Evolutionary conservation across 2,329 filamentous ascomycete species (phyloP).

Genomic region (Chlorencoelia australis): DNA sequence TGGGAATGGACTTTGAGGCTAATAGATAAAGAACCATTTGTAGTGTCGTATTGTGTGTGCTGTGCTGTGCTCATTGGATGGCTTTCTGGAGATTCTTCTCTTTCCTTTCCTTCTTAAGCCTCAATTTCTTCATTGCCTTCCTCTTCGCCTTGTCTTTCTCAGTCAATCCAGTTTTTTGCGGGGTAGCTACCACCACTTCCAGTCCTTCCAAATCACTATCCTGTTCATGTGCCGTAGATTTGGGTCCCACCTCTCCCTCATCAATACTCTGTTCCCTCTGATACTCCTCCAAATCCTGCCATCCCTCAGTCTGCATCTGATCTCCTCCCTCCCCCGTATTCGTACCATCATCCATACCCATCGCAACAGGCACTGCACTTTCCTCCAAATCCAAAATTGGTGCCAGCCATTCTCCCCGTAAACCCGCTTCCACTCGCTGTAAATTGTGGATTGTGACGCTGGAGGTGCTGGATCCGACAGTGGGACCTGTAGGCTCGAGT

Average conservation of each 20-base stretch:
- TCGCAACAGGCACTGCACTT: constrained; percentile 13
- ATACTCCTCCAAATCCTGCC: constrained; percentile 29
- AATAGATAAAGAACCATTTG: too few relatives aligned
- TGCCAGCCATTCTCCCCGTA: constrained; percentile 40
- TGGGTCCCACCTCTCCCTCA: constrained; percentile 17
- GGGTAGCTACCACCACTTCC: constrained; percentile 25
- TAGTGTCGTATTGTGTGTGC: too few relatives aligned
- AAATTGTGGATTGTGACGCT: constrained; percentile 42
- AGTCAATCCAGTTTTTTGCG: constrained; percentile 20
- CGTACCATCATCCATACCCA: constrained; percentile 19
- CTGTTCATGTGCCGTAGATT: constrained; percentile 21
- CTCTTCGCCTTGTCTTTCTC: constrained; percentile 23
- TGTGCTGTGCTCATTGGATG: constrained; percentile 11
- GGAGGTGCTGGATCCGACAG: constrained; percentile 18
- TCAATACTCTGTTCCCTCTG: constrained; percentile 26
- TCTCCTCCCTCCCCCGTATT: constrained; percentile 19
- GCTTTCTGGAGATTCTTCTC: constrained; percentile 46
- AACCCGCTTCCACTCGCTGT: constrained; percentile 39
- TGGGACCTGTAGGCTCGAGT: constrained; percentile 25
- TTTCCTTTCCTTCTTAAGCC: constrained; percentile 47
- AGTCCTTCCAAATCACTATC: constrained; percentile 31
- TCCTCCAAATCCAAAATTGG: constrained; percentile 31
- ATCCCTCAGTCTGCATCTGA: constrained; percentile 22
- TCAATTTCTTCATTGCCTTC: constrained; percentile 30
- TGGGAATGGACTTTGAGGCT: too few relatives aligned